Percentiles rank a stretch among this genome's conserved stretches.
Conservation (phyloP, 1,284 basidiomycete genomes). For the Inonotus hispidus region DNA sequence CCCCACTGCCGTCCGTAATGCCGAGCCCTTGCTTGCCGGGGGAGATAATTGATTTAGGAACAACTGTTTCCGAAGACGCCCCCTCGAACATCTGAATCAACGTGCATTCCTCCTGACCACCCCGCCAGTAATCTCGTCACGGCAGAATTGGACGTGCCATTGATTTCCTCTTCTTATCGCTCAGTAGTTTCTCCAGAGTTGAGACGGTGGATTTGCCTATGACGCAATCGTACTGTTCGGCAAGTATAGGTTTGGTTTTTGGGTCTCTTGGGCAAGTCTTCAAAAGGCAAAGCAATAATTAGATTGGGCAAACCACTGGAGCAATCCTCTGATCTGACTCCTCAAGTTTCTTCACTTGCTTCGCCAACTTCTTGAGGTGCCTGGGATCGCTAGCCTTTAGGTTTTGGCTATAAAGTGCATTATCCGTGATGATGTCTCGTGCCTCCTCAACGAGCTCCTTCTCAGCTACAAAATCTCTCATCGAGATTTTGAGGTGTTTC, state of each 20-base stretch:
- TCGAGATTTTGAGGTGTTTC: background rate
- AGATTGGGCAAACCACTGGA: background rate
- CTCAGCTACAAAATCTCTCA: background rate
- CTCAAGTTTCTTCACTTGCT: background rate
- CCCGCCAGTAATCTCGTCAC: background rate
- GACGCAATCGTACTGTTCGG: background rate
- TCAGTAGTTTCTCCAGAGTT: background rate
- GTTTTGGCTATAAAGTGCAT: background rate
- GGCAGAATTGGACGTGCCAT: background rate
- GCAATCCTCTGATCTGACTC: background rate
- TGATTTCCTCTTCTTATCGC: background rate
- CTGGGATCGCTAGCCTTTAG: background rate
- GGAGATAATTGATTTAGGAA: background rate
- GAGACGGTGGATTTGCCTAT: background rate
- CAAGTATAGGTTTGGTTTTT: background rate
- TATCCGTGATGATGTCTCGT: background rate
- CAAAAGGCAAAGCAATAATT: background rate
- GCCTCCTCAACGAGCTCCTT: constrained; percentile 1
- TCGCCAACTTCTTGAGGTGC: background rate
- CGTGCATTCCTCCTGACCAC: background rate
- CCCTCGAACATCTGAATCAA: background rate
- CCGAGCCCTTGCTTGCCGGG: background rate
- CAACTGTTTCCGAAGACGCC: background rate
- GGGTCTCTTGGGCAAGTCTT: background rate
- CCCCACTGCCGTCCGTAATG: background rate